A percentile compares a stretch with the other conserved stretches of the same genome.
Evolutionary conservation across 768 basidiomycete species (phyloP).

Genomic region (Suillus tomentosus): DNA sequence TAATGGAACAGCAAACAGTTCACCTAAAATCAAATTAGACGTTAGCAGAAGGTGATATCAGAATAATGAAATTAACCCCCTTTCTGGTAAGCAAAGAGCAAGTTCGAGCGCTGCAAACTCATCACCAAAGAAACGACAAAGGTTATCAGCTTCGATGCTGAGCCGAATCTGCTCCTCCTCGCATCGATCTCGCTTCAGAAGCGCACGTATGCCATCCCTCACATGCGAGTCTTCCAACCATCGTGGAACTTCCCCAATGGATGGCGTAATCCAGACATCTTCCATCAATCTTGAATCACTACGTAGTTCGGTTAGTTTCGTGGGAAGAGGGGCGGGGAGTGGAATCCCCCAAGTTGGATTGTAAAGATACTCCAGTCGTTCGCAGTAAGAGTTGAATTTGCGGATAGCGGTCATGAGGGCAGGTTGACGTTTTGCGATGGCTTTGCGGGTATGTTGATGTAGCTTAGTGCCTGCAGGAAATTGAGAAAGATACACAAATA

Average conservation of each 20-base stretch:
- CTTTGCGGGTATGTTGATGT: no score
- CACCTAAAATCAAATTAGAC: not conserved
- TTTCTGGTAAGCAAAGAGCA: conserved; percentile 7
- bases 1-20: not conserved
- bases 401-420: conserved; percentile 7
- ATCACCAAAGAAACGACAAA: conserved; percentile 36
- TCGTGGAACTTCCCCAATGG: conserved; percentile 17
- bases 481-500: no score
- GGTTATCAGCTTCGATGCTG: conserved; percentile 33
- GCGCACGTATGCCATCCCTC: conserved; percentile 32
- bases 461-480: no score
- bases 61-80: conserved; percentile 12
- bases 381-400: conserved; percentile 36
- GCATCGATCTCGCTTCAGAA: conserved; percentile 33
- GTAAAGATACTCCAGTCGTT: conserved; percentile 20
- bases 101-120: conserved; percentile 31
- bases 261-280: no score
- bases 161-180: conserved; percentile 32
- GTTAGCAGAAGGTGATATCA: not conserved
- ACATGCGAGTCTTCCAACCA: conserved; percentile 38
- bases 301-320: conserved; percentile 23
- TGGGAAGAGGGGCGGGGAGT: conserved; percentile 35
- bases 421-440: no score
- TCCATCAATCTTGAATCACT: conserved; percentile 33
- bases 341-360: conserved; percentile 31